Evolutionary conservation across 2,329 filamentous ascomycete genomes (phyloP).

Genomic region (Trichoderma endophyticum): DNA sequence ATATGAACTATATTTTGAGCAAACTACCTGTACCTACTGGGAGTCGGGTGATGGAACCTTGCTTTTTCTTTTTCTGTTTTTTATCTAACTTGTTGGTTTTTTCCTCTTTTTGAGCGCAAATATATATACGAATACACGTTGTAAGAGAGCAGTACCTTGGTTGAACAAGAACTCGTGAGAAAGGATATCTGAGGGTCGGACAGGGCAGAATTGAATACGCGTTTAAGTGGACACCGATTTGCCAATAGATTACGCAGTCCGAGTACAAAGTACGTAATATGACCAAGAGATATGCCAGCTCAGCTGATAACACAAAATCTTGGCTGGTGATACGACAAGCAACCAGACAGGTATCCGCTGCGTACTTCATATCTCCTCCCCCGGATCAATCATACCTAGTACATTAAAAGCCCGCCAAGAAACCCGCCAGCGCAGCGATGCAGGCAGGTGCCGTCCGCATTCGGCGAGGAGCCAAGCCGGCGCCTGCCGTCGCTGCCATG

Average conservation of each 20-base stretch:
- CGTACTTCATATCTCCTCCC: not conserved
- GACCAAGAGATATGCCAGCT: not conserved
- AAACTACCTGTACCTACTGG: not conserved
- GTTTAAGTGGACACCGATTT: not conserved
- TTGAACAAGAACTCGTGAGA: not conserved
- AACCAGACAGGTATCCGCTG: not conserved
- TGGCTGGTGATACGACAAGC: not conserved
- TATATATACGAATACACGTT: not conserved
- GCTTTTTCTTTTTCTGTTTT: not conserved
- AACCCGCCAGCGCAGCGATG: not conserved
- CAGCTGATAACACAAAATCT: not conserved
- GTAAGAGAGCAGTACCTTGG: not conserved
- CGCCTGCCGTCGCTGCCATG: conserved; percentile 5
- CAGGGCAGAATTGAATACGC: not conserved
- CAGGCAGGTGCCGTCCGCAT: not conserved
- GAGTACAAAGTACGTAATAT: not conserved
- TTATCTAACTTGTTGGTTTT: not conserved
- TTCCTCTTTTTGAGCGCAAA: not conserved
- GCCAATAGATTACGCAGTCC: not conserved
- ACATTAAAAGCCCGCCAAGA: not conserved
- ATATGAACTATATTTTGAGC: not conserved
- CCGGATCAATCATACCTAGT: no score
- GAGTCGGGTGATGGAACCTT: not conserved
- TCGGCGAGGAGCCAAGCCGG: conserved; percentile 10
- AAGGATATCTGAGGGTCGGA: not conserved